Evolutionary conservation across 1,284 basidiomycete genomes (phyloP), one percentile per base, ranked within the genome.

Genomic region (Heterobasidion irregulare): DNA sequence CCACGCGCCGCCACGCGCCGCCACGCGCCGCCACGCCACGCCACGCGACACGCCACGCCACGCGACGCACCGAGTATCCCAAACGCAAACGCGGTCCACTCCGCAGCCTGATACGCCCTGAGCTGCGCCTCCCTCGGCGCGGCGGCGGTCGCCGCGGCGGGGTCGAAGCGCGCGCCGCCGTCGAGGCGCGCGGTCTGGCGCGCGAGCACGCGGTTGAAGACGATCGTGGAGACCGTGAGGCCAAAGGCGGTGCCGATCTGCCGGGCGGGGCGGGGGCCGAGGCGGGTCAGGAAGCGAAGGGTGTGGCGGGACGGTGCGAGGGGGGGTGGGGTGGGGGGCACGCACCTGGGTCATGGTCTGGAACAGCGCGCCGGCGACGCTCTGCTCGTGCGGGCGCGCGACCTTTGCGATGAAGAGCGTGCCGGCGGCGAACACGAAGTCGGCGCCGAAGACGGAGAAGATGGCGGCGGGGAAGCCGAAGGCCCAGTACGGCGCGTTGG

Each of bases 391-490:
- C 1, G 83, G 83, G 2, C 78, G 68, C 2, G 82, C 79, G n/a
- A 89, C 74, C 58, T 84, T 84, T 0, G 89, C 83, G 53, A 92
- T 80, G 64, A 89, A 93, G 18, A 93, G 72, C 1, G 82, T 84
- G 1, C 89, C 90, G 1, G 82, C 75, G 0, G 89, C 75, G 66
- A 86, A 91, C 10, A 91, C 81, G 63, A 93, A 89, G 65, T 93
- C 90, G 0, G 83, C 87, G 38, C 91, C 91, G 47, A 89, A 75
- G 26, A 92, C 89, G 12, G 78, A 71, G 54, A 90, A 63, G 58
- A 86, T 75, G 43, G 91, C 83, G 0, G 86, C 82, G 4, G 90
- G 88, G 72, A 96, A 94, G 13, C 84, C 85, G 56, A 80, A 88
- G 1, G 82, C 82, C 91, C 91, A 94, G 67, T 88, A 96, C 0